These are phyloP conservation scores for Populus simonii DNA, from an alignment of 345 rosid species.

Conservation along the genomic window DNA sequence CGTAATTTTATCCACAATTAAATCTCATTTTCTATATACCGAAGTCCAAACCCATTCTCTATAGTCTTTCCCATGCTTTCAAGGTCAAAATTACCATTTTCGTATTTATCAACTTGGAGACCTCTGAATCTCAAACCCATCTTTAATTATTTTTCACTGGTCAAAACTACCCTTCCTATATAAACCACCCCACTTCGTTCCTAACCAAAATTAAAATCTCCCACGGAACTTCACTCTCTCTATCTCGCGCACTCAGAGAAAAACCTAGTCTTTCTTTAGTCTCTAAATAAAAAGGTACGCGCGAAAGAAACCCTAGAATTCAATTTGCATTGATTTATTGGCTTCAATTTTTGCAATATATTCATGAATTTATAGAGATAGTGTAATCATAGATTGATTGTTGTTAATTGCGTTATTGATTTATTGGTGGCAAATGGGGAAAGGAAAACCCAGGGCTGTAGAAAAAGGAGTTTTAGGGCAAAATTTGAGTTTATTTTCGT, in stretches of 20 bases:
- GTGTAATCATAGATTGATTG: not conserved
- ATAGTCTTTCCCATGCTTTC: too few species aligned
- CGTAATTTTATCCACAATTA: too few species aligned
- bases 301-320: conserved; percentile 5
- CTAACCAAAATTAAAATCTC: not conserved
- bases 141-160: not conserved
- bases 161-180: too few species aligned
- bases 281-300: not conserved
- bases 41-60: too few species aligned
- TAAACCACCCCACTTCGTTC: not conserved
- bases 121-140: not conserved
- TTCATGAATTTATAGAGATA: not conserved
- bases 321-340: not conserved
- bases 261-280: not conserved
- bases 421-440: conserved; percentile 56
- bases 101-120: too few species aligned
- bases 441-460: conserved; percentile 82
- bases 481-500: conserved; percentile 28
- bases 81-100: too few species aligned
- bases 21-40: too few species aligned
- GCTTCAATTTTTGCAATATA: not conserved
- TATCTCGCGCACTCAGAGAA: not conserved
- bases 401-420: not conserved
- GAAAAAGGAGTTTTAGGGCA: conserved; percentile 68
- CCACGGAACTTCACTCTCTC: not conserved